Conservation (phyloP, 1,284 basidiomycete species). For the Ustilago vetiveriae region DNA sequence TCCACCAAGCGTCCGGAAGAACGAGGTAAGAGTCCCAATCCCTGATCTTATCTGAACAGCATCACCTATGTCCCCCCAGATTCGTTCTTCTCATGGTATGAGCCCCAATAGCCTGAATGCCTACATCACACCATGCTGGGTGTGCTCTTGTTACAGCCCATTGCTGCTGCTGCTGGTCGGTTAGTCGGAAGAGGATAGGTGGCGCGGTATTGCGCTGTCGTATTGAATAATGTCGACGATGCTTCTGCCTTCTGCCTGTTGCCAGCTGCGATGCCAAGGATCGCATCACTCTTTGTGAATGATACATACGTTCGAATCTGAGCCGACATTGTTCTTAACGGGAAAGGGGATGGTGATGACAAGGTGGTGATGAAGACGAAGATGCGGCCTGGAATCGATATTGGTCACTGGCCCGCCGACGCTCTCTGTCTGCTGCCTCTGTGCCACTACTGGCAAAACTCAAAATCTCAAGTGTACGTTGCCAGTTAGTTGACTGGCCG, state of each 20-base stretch:
- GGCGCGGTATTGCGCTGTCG: not conserved
- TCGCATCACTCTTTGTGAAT: constrained; percentile 19
- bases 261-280: constrained; percentile 15
- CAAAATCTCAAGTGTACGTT: constrained; percentile 8
- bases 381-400: constrained; percentile 8
- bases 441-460: not conserved
- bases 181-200: too few species aligned
- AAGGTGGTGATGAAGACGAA: constrained; percentile 29
- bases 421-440: not conserved
- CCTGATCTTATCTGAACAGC: too few species aligned
- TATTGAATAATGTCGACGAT: not conserved
- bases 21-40: too few species aligned
- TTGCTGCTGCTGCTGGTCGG: not conserved
- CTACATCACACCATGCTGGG: too few species aligned
- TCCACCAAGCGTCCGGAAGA: too few species aligned
- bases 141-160: too few species aligned
- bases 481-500: too few species aligned
- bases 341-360: constrained; percentile 26
- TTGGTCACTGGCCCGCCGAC: constrained; percentile 1
- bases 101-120: too few species aligned
- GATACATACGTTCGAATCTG: constrained; percentile 57
- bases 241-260: constrained; percentile 1
- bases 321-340: constrained; percentile 58
- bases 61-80: too few species aligned
- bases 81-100: too few species aligned